Percentiles rank a stretch among this genome's conserved stretches.
phyloP scores from a whole-genome alignment of 225 moss, liverwort and hornwort genomes.

The Marchantia paleacea region DNA sequence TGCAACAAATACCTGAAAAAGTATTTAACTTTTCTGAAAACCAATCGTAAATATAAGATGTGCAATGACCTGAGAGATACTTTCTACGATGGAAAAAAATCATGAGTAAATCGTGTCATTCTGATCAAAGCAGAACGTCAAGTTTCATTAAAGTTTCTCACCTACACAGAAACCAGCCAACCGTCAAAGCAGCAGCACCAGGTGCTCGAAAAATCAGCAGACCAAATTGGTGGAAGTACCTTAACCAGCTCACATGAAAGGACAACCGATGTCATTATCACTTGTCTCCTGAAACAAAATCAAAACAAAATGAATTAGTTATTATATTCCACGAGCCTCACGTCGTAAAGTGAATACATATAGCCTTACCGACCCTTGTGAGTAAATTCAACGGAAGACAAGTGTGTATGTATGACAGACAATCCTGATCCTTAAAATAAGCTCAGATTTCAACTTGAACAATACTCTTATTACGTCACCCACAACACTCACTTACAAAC shows the following conservation, averaged over 20 bases:
- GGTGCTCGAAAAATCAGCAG: conserved; percentile 10
- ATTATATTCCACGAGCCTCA: no score
- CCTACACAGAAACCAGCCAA: conserved; percentile 57
- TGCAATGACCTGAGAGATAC: neutral
- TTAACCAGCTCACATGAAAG: conserved; percentile 84
- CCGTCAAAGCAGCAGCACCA: conserved; percentile 35
- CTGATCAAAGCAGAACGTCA: neutral
- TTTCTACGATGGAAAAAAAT: neutral
- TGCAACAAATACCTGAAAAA: conserved; percentile 60
- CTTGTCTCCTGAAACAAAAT: conserved; percentile 49
- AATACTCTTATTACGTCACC: no score
- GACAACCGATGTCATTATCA: conserved; percentile 89
- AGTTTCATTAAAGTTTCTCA: conserved; percentile 48
- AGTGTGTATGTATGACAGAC: neutral
- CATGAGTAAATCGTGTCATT: neutral
- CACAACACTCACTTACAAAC: no score
- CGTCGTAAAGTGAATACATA: neutral
- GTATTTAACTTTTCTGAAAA: neutral
- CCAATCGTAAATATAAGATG: neutral
- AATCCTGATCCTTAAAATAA: neutral
- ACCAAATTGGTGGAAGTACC: conserved; percentile 58
- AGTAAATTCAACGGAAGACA: neutral
- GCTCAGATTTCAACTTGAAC: neutral
- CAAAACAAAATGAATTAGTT: neutral
- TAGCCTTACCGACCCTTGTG: neutral